These are phyloP conservation scores for Penicilliopsis zonata DNA, from an alignment of 495 filamentous ascomycete species.

Conservation along the genomic window DNA sequence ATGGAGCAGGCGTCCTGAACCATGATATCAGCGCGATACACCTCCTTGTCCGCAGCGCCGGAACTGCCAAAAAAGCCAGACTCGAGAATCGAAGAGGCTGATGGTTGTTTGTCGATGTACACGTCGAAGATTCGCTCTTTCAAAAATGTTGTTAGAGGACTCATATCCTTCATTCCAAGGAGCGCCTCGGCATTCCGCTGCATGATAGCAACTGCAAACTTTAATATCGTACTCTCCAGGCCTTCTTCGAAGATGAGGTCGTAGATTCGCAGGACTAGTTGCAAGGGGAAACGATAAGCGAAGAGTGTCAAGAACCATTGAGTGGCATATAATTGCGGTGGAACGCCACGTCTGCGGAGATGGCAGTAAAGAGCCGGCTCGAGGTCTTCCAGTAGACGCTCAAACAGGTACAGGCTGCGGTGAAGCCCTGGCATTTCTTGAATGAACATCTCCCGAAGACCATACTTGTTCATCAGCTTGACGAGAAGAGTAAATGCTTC, in stretches of 20 bases:
- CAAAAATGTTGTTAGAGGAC: constrained; percentile 69
- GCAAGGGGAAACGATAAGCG: constrained; percentile 92
- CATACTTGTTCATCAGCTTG: constrained; percentile 92
- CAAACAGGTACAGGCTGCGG: constrained; percentile 86
- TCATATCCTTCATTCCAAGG: constrained; percentile 86
- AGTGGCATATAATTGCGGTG: constrained; percentile 87
- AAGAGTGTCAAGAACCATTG: constrained; percentile 99
- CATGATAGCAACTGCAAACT: constrained; percentile 92
- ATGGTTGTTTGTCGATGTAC: constrained; percentile 89
- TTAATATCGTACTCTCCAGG: constrained; percentile 76
- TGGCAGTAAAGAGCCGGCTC: constrained; percentile 95
- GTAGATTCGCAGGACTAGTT: constrained; percentile 92
- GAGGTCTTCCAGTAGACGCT: constrained; percentile 84
- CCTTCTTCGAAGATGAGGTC: constrained; percentile 95
- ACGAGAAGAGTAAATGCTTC: constrained; percentile 93
- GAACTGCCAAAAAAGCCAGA: constrained; percentile 95
- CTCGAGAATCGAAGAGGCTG: constrained; percentile 77
- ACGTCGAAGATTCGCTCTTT: constrained; percentile 93
- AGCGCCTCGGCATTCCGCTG: constrained; percentile 73
- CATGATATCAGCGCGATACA: constrained; percentile 87
- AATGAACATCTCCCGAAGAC: constrained; percentile 84
- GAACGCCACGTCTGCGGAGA: constrained; percentile 74
- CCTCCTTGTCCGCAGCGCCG: constrained; percentile 79
- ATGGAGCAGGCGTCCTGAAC: constrained; percentile 91
- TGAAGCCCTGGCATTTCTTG: constrained; percentile 96